Evolutionary conservation across 768 basidiomycete genomes (phyloP).

Genomic region (Trichaptum fuscoviolaceum): DNA sequence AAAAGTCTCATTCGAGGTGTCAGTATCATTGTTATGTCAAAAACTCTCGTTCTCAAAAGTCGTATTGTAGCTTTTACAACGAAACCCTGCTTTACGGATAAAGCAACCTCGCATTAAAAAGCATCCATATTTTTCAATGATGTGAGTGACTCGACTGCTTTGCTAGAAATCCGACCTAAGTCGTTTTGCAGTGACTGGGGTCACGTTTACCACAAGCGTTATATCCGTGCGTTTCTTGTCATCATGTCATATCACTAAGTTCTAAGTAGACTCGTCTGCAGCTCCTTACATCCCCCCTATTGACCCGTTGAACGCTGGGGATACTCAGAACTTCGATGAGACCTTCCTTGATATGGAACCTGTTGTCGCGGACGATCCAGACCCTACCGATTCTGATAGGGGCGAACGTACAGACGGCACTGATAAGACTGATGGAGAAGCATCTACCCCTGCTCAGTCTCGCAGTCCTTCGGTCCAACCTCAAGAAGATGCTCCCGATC

Average conservation of each 20-base stretch:
- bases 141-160: slow-evolving; percentile 43
- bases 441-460: slow-evolving; percentile 74
- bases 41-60: slow-evolving; percentile 4
- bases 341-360: slow-evolving; percentile 96
- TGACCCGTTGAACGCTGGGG: slow-evolving; percentile 85
- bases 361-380: slow-evolving; percentile 74
- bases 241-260: slow-evolving; percentile 8
- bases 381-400: slow-evolving; percentile 57
- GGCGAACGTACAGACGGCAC: slow-evolving; percentile 31
- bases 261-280: slow-evolving; percentile 25
- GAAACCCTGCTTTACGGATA: slow-evolving; percentile 86
- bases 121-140: slow-evolving; percentile 94
- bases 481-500: slow-evolving; percentile 56
- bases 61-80: slow-evolving; percentile 71
- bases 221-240: slow-evolving; percentile 66
- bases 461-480: slow-evolving; percentile 67
- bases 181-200: slow-evolving; percentile 71
- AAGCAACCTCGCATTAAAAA: slow-evolving; percentile 91
- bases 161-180: slow-evolving; percentile 14
- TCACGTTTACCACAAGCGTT: slow-evolving; percentile 90
- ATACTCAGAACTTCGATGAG: slow-evolving; percentile 98
- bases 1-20: slow-evolving; percentile 94
- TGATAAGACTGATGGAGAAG: slow-evolving; percentile 47
- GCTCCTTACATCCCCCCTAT: slow-evolving; percentile 92
- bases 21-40: slow-evolving; percentile 26